phyloP scores from a whole-genome alignment of 352 stramenopile species.

The Saprolegnia parasitica region DNA sequence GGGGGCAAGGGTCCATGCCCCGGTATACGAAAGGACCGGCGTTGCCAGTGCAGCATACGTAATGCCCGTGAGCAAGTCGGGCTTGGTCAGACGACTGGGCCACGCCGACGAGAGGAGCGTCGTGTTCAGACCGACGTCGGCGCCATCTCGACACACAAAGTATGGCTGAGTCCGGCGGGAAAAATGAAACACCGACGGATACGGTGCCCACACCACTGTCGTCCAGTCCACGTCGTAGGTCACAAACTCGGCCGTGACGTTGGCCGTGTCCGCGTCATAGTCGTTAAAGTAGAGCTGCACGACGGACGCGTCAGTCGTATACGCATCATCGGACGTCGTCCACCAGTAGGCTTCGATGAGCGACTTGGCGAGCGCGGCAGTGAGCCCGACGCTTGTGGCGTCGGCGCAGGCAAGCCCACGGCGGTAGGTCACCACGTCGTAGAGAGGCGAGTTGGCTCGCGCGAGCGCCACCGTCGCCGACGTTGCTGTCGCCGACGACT shows the following conservation, averaged over 20 bases:
- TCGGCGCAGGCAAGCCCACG: slow-evolving; percentile 4
- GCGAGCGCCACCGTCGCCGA: no score
- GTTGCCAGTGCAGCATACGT: no score
- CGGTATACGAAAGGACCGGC: no score
- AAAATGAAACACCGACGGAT: slow-evolving; percentile 4
- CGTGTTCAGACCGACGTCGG: slow-evolving; percentile 1
- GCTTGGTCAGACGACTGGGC: no score
- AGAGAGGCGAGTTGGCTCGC: not conserved
- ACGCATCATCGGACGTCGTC: slow-evolving; percentile 11
- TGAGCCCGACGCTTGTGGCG: not conserved
- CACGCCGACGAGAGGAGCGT: no score
- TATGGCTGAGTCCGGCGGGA: not conserved
- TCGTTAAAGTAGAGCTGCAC: slow-evolving; percentile 20
- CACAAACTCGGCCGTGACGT: slow-evolving; percentile 9
- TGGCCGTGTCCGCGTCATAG: slow-evolving; percentile 1
- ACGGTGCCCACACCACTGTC: not conserved
- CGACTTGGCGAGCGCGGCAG: not conserved
- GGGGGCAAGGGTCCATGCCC: not conserved
- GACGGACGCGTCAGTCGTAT: not conserved
- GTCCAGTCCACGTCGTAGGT: not conserved
- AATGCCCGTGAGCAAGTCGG: no score
- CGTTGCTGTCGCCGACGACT: not conserved
- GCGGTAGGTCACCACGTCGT: slow-evolving; percentile 12
- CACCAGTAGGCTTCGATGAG: slow-evolving; percentile 17
- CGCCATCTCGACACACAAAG: slow-evolving; percentile 1